Evolutionary conservation across 2,329 filamentous ascomycete species (phyloP).

Genomic region (Leptodontidium sp.): DNA sequence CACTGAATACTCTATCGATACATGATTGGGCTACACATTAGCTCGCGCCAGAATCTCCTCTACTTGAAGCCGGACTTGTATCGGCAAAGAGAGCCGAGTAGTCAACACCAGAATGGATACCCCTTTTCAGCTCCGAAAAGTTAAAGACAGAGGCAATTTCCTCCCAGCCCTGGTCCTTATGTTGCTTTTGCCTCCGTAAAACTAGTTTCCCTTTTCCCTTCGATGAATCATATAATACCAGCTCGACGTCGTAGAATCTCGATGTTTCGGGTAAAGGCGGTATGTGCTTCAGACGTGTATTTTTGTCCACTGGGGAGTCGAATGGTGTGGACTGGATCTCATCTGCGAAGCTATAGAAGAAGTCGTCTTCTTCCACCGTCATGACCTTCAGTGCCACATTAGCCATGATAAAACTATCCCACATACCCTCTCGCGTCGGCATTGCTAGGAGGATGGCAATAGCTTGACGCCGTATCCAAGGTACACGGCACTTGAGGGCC

Average conservation of each 20-base stretch:
- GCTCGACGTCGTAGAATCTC: constrained; percentile 19
- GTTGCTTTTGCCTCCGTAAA: neutral
- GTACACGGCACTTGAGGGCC: constrained; percentile 68
- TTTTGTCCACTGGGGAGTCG: neutral
- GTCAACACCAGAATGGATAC: neutral
- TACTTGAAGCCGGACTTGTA: no score
- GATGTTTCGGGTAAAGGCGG: neutral
- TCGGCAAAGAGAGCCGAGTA: neutral
- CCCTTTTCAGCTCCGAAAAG: constrained; percentile 1
- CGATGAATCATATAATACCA: constrained; percentile 1
- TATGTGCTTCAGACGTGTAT: constrained; percentile 5
- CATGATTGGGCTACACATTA: neutral
- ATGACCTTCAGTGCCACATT: constrained; percentile 26
- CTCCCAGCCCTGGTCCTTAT: constrained; percentile 1
- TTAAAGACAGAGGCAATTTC: constrained; percentile 1
- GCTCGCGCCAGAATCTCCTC: neutral
- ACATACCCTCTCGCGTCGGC: constrained; percentile 70
- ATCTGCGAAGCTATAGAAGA: neutral
- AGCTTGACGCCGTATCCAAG: constrained; percentile 61
- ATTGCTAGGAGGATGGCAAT: constrained; percentile 66
- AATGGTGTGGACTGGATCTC: constrained; percentile 1
- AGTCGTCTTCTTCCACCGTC: constrained; percentile 25
- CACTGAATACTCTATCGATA: neutral
- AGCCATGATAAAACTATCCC: constrained; percentile 54
- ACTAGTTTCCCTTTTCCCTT: constrained; percentile 9